phyloP scores from a whole-genome alignment of 257 asterid species.

The Buddleja alternifolia region DNA sequence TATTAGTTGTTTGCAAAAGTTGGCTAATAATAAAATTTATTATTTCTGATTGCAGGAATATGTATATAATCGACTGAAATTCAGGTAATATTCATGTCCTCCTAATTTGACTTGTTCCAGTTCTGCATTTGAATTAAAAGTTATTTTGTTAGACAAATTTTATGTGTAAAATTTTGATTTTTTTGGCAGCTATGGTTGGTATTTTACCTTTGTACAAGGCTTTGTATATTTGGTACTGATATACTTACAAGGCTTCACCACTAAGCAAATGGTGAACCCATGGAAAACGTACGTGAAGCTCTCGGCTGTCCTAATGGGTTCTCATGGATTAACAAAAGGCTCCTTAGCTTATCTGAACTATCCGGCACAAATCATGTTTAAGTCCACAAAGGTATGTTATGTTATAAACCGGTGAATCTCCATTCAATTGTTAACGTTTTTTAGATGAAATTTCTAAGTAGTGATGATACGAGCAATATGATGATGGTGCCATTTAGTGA shows the following conservation, averaged over 20 bases:
- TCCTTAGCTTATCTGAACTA: slow-evolving; percentile 91
- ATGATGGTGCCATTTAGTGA: too few species aligned
- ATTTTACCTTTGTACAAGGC: slow-evolving; percentile 91
- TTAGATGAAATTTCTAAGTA: too few species aligned
- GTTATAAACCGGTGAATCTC: background rate
- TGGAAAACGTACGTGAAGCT: slow-evolving; percentile 89
- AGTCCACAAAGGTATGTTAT: slow-evolving; percentile 81
- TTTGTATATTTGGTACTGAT: slow-evolving; percentile 81
- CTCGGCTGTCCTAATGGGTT: slow-evolving; percentile 93
- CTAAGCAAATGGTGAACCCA: slow-evolving; percentile 95
- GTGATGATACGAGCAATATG: too few species aligned
- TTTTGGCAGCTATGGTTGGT: slow-evolving; percentile 89
- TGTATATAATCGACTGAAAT: too few species aligned
- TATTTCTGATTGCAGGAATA: too few species aligned
- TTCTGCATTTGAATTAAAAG: background rate
- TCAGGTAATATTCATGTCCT: background rate
- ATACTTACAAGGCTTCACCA: slow-evolving; percentile 79
- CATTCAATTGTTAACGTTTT: background rate
- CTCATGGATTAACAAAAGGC: slow-evolving; percentile 93
- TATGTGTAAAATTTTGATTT: background rate
- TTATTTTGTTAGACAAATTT: background rate
- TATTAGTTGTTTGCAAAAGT: background rate
- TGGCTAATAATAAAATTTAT: too few species aligned
- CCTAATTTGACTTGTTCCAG: background rate
- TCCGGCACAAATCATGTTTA: slow-evolving; percentile 97